Conservation (phyloP, 2,329 filamentous ascomycete genomes). For the Xylariaceae sp. region DNA sequence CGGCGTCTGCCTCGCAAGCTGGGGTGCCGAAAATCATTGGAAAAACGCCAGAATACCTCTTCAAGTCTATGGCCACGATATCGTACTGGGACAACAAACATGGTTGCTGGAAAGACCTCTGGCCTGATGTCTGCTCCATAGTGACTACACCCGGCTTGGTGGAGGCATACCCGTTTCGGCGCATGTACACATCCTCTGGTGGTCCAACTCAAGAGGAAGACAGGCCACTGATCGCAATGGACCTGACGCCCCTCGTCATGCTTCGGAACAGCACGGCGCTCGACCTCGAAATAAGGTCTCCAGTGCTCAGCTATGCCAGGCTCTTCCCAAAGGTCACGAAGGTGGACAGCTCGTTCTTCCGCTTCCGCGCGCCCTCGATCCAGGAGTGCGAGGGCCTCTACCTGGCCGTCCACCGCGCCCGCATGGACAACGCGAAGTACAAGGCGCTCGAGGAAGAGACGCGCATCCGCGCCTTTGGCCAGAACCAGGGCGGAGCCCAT, state of each 20-base stretch:
- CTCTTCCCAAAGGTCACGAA: constrained; percentile 59
- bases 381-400: constrained; percentile 79
- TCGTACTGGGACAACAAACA: constrained; percentile 56
- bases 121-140: constrained; percentile 44
- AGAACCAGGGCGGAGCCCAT: too few relatives aligned
- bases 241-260: constrained; percentile 85
- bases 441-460: constrained; percentile 59
- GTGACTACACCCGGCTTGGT: constrained; percentile 51
- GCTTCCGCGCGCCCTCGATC: constrained; percentile 74
- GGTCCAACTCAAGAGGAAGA: constrained; percentile 28
- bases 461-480: constrained; percentile 65
- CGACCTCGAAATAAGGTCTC: constrained; percentile 89
- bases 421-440: constrained; percentile 89
- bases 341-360: constrained; percentile 66
- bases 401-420: constrained; percentile 75
- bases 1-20: constrained; percentile 74
- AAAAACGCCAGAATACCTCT: constrained; percentile 33
- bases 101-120: constrained; percentile 53
- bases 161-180: constrained; percentile 43
- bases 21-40: constrained; percentile 42
- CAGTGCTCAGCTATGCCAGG: constrained; percentile 52
- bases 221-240: constrained; percentile 57
- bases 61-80: constrained; percentile 45
- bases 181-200: constrained; percentile 27
- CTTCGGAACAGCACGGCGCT: constrained; percentile 85